Base-by-base conservation (phyloP, 345 rosid genomes). In the Pugionium dolabratum region DNA sequence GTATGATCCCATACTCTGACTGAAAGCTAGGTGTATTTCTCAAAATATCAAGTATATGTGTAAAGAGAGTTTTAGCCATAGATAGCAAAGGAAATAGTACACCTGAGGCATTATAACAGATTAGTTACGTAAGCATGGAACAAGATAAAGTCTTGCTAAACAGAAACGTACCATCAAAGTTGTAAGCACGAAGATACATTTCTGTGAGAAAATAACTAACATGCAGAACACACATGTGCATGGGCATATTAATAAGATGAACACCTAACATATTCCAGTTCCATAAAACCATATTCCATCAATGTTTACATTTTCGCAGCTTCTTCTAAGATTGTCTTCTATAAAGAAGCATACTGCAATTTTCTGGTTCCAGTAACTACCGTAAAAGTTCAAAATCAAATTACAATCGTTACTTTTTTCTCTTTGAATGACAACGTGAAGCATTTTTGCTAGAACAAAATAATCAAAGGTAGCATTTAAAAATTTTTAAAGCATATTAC, bases 11-110 rank as follows among this genome's bases (percentile, higher is more conserved):
- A 70, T 93, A 93, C 76, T 93, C 92, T 27, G 85, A 80, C 59
- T 90, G 97, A 79, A 88, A 85, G 81, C 87, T 84, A 49, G 94
- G 85, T 44, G 83, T 86, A 58, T 64, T 85, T 83, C 85, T 82
- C 74, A 88, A 60, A 49, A 86, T 81, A 68, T 93, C 92, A 76
- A 67, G 81, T 41, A 88, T 58, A 75, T 93, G 96, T 76, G 67
- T 77, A 79, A 85, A 89, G 56, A 92, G 83, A 33, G 72, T 60
- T 70, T 79, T 92, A 54, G 74, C 90, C 70, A 84, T 81, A 46
- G 92, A 76, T 71, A 86, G 77, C 78, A 93, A 66, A n/a, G 88
- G 86, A 66, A 74, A 70, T 62, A 60, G 57, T 74, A 65, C 76
- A 44, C 87, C 97, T 93, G 90, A 57, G 42, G 74, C 47, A 70